phyloP scores from a whole-genome alignment of 805 yeast genomes.

The Nakazawaea laoshanensis region DNA sequence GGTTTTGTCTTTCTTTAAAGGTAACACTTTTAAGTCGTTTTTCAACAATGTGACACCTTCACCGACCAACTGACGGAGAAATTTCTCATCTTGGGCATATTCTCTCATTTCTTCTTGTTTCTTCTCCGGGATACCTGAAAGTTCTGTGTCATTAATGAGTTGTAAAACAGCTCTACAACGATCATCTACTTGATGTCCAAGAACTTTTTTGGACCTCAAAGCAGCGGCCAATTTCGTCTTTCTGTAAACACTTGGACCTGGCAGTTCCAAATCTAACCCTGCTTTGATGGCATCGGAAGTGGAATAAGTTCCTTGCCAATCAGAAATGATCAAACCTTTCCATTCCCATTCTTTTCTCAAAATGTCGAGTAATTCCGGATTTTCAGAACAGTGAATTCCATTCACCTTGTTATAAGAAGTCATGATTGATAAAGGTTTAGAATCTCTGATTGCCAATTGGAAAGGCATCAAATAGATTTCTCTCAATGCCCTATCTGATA shows the following conservation, averaged over 20 bases:
- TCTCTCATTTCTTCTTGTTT: conserved; percentile 26
- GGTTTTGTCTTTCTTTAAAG: conserved; percentile 31
- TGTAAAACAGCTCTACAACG: conserved; percentile 38
- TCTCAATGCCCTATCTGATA: conserved; percentile 54
- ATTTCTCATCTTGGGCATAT: conserved; percentile 32
- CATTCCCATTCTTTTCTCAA: conserved; percentile 50
- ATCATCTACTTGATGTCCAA: conserved; percentile 31
- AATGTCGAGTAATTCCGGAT: conserved; percentile 32
- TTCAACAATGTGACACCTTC: conserved; percentile 45
- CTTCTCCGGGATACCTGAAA: conserved; percentile 31
- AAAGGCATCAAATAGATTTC: conserved; percentile 60
- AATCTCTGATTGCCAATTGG: conserved; percentile 44
- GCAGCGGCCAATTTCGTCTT: conserved; percentile 33
- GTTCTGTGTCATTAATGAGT: conserved; percentile 33
- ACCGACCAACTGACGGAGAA: conserved; percentile 30
- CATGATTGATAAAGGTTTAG: conserved; percentile 50
- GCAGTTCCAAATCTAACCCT: conserved; percentile 62
- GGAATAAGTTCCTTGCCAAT: conserved; percentile 55
- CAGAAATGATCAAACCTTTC: conserved; percentile 50
- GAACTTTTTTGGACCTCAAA: conserved; percentile 29
- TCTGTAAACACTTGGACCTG: conserved; percentile 42
- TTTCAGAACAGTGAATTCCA: conserved; percentile 48
- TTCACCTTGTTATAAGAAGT: conserved; percentile 57
- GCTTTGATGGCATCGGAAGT: conserved; percentile 36
- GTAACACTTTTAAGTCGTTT: conserved; percentile 34